Conservation (phyloP, 2,329 filamentous ascomycete species). For the Ascochyta lentis region DNA sequence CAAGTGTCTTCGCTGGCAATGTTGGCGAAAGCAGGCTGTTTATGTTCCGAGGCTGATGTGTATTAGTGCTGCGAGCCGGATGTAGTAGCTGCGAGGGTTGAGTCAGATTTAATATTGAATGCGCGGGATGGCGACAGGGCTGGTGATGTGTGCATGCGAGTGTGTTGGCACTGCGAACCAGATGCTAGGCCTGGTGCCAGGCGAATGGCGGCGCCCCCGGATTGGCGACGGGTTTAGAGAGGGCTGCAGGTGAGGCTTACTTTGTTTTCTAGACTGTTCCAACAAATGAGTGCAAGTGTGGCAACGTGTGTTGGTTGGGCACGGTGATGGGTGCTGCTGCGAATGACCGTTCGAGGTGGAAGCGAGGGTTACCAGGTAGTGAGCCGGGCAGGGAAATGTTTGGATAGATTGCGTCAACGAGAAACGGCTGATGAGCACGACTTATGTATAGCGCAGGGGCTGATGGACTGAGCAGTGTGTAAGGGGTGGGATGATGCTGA, state of each 20-base stretch:
- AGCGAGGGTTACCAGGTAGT: slow-evolving; percentile 12
- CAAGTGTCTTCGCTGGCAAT: slow-evolving; percentile 40
- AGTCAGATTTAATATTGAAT: slow-evolving; percentile 48
- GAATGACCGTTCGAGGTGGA: slow-evolving; percentile 11
- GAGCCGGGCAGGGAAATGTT: background rate
- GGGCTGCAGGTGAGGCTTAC: slow-evolving; percentile 43
- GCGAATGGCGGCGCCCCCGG: slow-evolving; percentile 31
- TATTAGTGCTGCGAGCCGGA: slow-evolving; percentile 26
- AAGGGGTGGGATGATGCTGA: slow-evolving; percentile 15
- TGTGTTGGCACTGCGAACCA: slow-evolving; percentile 39
- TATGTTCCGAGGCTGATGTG: slow-evolving; percentile 32
- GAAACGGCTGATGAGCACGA: slow-evolving; percentile 1
- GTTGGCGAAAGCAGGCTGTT: slow-evolving; percentile 33
- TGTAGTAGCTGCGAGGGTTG: slow-evolving; percentile 35
- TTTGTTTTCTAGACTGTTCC: slow-evolving; percentile 30
- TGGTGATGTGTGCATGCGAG: slow-evolving; percentile 26
- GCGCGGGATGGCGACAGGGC: slow-evolving; percentile 31
- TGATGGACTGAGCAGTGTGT: slow-evolving; percentile 6
- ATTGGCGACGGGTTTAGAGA: slow-evolving; percentile 30
- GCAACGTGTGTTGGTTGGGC: slow-evolving; percentile 13
- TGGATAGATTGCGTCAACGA: slow-evolving; percentile 12
- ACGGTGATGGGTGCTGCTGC: slow-evolving; percentile 24
- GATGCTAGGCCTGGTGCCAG: slow-evolving; percentile 22
- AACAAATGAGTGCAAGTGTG: background rate
- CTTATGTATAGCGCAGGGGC: slow-evolving; percentile 11